Evolutionary conservation across 106 monocot species (phyloP), one percentile per base, ranked within the genome.

Genomic region (Posidonia australis): DNA sequence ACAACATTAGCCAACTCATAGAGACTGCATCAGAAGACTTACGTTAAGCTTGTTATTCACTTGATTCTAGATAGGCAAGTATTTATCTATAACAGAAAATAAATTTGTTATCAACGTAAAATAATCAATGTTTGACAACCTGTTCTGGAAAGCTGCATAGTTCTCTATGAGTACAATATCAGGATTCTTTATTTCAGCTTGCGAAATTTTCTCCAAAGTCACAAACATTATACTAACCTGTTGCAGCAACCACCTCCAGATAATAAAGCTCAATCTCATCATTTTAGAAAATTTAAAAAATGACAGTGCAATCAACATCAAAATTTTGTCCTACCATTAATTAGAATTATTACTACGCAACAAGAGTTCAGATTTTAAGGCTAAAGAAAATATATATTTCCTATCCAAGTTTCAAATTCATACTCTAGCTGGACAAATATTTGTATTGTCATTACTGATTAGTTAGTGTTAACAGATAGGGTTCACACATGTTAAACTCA

Each of bases 1-100:
- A 99, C 91, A 48, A 88, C 87, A 85, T 99, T 91, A 10, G 98
- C 98, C 55, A 99, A 70, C 67, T 99, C 98, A 83, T 91, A 99
- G 63, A 99, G 83, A 76, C 98, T 99, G 81, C 82, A 84, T 56
- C 21, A 70, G 73, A 64, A 30, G 14, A 10, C 16, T 13, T 25
- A 26, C 26, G 27, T 30, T n/a, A n/a, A n/a, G n/a, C n/a, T 28
- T 25, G 5, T 57, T 24, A 25, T 57, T 3, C 7, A 57, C 29
- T 27, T 57, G 26, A 1, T 57, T 27, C 2, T 9, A 21, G 53
- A 23, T 21, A 23, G 10, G 18, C 22, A 53, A 53, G 21, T 24
- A 24, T 12, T 18, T 11, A 53, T 21, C 10, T 10, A 20, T 22
- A 23, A 22, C 22, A 53, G 9, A 53, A 19, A 21, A 11, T 20